phyloP scores from a whole-genome alignment of 2,329 filamentous ascomycete genomes.

The Albifimbria verrucaria region DNA sequence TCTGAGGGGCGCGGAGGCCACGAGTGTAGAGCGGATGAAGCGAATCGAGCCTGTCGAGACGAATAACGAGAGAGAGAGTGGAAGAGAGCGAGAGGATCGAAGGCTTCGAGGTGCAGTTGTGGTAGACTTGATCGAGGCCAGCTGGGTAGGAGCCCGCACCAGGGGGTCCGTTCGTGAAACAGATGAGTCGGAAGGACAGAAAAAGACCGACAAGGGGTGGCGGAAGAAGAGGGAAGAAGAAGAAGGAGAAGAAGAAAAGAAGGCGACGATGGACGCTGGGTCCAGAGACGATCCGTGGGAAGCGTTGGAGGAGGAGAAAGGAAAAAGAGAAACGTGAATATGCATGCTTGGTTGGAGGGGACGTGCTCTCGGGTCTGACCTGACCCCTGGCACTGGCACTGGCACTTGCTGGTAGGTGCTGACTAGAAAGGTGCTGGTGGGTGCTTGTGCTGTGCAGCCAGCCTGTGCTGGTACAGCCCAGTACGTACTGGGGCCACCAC shows the following conservation, averaged over 20 bases:
- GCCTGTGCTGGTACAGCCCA: too few relatives aligned
- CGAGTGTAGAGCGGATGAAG: constrained; percentile 4
- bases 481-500: too few relatives aligned
- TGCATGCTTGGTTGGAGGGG: too few relatives aligned
- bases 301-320: not conserved
- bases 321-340: not conserved
- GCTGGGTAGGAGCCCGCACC: not conserved
- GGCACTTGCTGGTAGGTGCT: too few relatives aligned
- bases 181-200: constrained; percentile 7
- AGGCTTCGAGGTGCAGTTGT: too few relatives aligned
- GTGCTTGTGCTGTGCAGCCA: too few relatives aligned
- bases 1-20: too few relatives aligned
- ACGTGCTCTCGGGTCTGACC: too few relatives aligned
- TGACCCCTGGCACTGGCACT: too few relatives aligned
- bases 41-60: constrained; percentile 11
- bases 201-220: constrained; percentile 6
- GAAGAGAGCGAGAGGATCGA: not conserved
- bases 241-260: constrained; percentile 9
- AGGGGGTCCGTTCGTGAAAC: constrained; percentile 6
- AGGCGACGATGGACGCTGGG: constrained; percentile 14
- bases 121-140: too few relatives aligned
- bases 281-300: constrained; percentile 8
- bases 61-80: not conserved
- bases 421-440: too few relatives aligned
- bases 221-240: too few relatives aligned